These are phyloP conservation scores for Ceratorhiza oryzae-sativae DNA, from an alignment of 1,284 basidiomycete species.

Conservation along the genomic window DNA sequence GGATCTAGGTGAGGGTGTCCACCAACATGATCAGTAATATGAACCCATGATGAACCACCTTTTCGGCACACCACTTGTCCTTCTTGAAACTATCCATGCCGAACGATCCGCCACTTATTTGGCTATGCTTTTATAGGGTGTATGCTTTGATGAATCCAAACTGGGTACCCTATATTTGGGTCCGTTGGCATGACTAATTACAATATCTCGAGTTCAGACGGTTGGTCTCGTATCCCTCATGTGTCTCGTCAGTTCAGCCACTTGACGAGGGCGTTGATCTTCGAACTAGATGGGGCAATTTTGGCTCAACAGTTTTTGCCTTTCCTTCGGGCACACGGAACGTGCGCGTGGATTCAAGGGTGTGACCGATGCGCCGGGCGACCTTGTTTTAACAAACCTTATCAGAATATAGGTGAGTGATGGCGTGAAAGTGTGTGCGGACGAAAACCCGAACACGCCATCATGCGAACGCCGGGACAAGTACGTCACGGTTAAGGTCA, in stretches of 20 bases:
- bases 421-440: conserved; percentile 2
- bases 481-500: conserved; percentile 15
- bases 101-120: not conserved
- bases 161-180: not conserved
- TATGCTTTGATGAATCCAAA: conserved; percentile 14
- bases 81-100: not conserved
- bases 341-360: not conserved
- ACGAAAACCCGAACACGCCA: conserved; percentile 25
- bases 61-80: conserved; percentile 4
- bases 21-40: conserved; percentile 15
- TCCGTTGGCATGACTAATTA: not conserved
- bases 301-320: not conserved
- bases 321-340: not conserved
- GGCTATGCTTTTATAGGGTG: not conserved
- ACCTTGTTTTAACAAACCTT: conserved; percentile 21
- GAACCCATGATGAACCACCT: conserved; percentile 16
- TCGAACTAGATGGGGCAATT: not conserved
- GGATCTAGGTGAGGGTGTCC: not conserved
- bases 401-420: conserved; percentile 10
- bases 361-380: not conserved
- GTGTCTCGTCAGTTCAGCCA: conserved; percentile 7
- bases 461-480: not conserved
- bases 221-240: not conserved
- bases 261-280: not conserved
- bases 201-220: not conserved